phyloP scores from a whole-genome alignment of 2,329 filamentous ascomycete genomes.

The Didymella pomorum region DNA sequence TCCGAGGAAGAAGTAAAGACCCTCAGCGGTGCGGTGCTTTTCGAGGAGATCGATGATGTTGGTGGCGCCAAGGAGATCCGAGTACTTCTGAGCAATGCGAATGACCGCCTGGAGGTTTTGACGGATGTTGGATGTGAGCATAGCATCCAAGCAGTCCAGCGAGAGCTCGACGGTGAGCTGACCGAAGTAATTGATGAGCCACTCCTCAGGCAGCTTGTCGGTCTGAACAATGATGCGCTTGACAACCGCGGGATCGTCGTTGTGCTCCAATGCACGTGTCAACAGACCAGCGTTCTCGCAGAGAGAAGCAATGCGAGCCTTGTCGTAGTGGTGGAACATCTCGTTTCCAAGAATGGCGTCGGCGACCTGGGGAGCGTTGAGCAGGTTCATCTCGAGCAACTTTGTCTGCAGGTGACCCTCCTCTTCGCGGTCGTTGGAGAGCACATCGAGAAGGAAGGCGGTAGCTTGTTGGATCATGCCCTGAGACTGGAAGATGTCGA shows the following conservation, averaged over 20 bases:
- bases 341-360: conserved; percentile 98
- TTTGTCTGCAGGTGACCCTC: conserved; percentile 93
- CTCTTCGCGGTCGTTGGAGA: conserved; percentile 94
- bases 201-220: conserved; percentile 88
- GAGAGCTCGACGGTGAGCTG: conserved; percentile 95
- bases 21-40: conserved; percentile 96
- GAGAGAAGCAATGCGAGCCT: conserved; percentile 82
- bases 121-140: conserved; percentile 96
- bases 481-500: conserved; percentile 98
- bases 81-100: conserved; percentile 97
- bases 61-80: conserved; percentile 87
- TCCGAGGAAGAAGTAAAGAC: conserved; percentile 97
- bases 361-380: conserved; percentile 95
- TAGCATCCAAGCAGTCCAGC: conserved; percentile 90
- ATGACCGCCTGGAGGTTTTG: conserved; percentile 96
- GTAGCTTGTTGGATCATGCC: conserved; percentile 98
- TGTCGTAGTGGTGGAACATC: conserved; percentile 98
- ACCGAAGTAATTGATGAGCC: conserved; percentile 91
- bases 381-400: conserved; percentile 95
- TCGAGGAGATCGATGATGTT: conserved; percentile 92
- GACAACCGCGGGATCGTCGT: conserved; percentile 86
- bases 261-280: conserved; percentile 81
- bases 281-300: conserved; percentile 90
- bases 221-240: conserved; percentile 90
- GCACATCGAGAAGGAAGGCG: conserved; percentile 93